These are phyloP conservation scores for Blastobotrys peoriensis DNA, from an alignment of 805 yeast genomes.

Conservation along the genomic window DNA sequence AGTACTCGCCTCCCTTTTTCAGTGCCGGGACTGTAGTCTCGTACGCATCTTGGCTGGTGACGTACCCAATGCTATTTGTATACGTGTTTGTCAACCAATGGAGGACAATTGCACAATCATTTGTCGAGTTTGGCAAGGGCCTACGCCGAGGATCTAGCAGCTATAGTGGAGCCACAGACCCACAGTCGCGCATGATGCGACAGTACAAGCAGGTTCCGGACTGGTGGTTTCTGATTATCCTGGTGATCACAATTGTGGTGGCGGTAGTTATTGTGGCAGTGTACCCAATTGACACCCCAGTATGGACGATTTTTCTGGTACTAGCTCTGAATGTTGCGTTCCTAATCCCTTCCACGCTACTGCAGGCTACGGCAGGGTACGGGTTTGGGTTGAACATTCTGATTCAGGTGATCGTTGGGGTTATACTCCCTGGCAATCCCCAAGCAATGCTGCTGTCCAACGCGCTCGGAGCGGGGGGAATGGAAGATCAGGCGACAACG, in stretches of 20 bases:
- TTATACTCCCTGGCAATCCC: slow-evolving; percentile 51
- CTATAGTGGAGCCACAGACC: slow-evolving; percentile 29
- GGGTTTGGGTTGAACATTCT: slow-evolving; percentile 53
- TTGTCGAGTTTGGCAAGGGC: slow-evolving; percentile 12
- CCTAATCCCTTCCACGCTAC: slow-evolving; percentile 54
- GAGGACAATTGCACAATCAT: slow-evolving; percentile 18
- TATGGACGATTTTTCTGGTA: slow-evolving; percentile 48
- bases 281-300: slow-evolving; percentile 21
- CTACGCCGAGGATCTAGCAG: slow-evolving; percentile 12
- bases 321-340: slow-evolving; percentile 50
- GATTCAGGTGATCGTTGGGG: slow-evolving; percentile 59
- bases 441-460: slow-evolving; percentile 22
- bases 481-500: slow-evolving; percentile 54
- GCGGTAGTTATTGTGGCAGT: slow-evolving; percentile 19
- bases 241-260: slow-evolving; percentile 35
- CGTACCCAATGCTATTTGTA: slow-evolving; percentile 50
- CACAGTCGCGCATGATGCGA: slow-evolving; percentile 45
- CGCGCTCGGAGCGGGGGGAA: slow-evolving; percentile 35
- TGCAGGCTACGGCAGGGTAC: slow-evolving; percentile 55
- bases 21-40: slow-evolving; percentile 40
- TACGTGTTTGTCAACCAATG: slow-evolving; percentile 28
- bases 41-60: slow-evolving; percentile 52
- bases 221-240: slow-evolving; percentile 43
- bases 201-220: slow-evolving; percentile 47
- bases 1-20: slow-evolving; percentile 62